A percentile compares a stretch with the other conserved stretches of the same genome.
These are phyloP conservation scores for Silene uniflora DNA, from an alignment of 148 eudicot species.

Conservation along the genomic window DNA sequence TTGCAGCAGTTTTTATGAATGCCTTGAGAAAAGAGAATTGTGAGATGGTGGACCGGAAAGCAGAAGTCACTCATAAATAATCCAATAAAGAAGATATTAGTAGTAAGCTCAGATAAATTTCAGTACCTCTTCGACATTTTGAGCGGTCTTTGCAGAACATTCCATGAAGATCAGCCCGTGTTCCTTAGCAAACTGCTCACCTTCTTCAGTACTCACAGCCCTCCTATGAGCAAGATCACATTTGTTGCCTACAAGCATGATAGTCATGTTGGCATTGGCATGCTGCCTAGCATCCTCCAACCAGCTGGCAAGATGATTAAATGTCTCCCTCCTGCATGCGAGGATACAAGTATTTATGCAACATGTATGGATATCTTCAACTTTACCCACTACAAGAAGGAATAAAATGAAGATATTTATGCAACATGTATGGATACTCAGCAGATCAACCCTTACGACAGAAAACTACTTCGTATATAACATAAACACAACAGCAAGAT, in stretches of 20 bases:
- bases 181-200: constrained; percentile 47
- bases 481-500: not conserved
- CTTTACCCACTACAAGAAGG: not conserved
- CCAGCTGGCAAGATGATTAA: constrained; percentile 48
- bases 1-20: constrained; percentile 42
- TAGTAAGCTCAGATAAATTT: not conserved
- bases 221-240: constrained; percentile 44
- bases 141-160: constrained; percentile 45
- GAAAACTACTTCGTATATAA: not conserved
- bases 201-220: constrained; percentile 46
- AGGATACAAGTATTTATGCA: too few species aligned
- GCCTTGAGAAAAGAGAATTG: constrained; percentile 26
- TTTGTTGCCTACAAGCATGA: constrained; percentile 48
- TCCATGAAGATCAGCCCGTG: constrained; percentile 48
- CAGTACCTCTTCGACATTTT: constrained; percentile 46
- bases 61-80: not conserved
- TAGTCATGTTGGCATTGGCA: constrained; percentile 45
- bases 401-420: not conserved
- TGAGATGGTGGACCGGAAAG: not conserved
- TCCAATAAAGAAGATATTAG: not conserved
- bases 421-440: not conserved
- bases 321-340: constrained; percentile 42
- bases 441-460: not conserved
- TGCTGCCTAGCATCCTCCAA: constrained; percentile 47
- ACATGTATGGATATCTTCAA: too few species aligned